A percentile compares a stretch with the other conserved stretches of the same genome.
Evolutionary conservation across 2,329 filamentous ascomycete genomes (phyloP).

Genomic region (Diaporthe ampelina): DNA sequence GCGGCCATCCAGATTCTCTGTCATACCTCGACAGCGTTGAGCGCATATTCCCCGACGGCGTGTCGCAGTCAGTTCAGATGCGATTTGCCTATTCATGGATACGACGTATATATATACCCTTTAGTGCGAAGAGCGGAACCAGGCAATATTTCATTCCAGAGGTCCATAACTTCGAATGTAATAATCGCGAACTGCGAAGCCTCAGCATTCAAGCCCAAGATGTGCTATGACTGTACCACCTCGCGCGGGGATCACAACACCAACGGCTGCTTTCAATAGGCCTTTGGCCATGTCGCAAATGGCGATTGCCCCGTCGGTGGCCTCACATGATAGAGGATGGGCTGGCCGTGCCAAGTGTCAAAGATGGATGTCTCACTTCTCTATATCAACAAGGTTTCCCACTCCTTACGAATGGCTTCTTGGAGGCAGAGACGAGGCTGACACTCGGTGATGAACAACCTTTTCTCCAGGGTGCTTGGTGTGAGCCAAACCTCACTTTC

Average conservation of each 20-base stretch:
- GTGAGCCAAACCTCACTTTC: not conserved
- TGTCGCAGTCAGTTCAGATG: constrained; percentile 16
- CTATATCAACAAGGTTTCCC: not conserved
- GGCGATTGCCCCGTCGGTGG: not conserved
- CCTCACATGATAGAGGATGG: not conserved
- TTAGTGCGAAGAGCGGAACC: constrained; percentile 22
- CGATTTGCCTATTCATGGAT: constrained; percentile 20
- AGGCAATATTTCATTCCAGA: constrained; percentile 5
- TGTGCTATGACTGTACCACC: not conserved
- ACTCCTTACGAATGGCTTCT: not conserved
- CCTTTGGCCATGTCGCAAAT: not conserved
- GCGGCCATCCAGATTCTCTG: not conserved
- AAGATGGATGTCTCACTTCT: not conserved
- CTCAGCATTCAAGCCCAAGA: not conserved
- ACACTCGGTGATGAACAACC: not conserved
- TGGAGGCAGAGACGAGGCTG: not conserved
- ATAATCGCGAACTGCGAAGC: too few relatives aligned
- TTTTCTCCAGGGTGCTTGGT: not conserved
- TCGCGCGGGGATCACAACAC: not conserved
- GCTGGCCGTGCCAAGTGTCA: not conserved
- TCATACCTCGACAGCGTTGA: constrained; percentile 6
- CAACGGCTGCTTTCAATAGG: not conserved
- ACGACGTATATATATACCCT: constrained; percentile 36
- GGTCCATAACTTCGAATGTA: too few relatives aligned
- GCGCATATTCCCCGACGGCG: constrained; percentile 22